Base-by-base conservation (phyloP, 1,139 yeast species). In the Blastobotrys apis region DNA sequence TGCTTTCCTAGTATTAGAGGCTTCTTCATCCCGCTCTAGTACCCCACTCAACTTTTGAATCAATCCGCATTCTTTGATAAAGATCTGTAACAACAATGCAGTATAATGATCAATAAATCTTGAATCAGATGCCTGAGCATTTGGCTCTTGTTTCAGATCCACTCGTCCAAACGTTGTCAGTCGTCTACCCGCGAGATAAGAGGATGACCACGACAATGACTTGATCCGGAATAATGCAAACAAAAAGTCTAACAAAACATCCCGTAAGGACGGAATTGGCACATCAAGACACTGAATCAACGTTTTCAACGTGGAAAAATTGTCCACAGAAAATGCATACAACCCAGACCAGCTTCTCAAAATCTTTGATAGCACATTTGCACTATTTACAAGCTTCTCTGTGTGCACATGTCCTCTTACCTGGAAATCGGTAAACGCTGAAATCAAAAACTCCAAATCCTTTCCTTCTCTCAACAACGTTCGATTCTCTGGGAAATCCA, bases 331-430 rank as follows among this genome's bases (percentile, higher is more conserved):
- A 54, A 82, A 76, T 6, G 84, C 76, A 52, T 84, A 73, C 10
- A 88, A 60, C 0, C 98, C 98, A 16, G 84, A 74, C 79, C 94
- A 84, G 38, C 80, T 75, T 50, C 85, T 83, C 41, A 92, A 64
- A 23, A 86, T 65, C 2, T 75, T 63, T 0, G 85, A 68, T 3
- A 90, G 63, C 10, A 86, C 69, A 38, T 76, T 72, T 0, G 92
- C 77, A n/a, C 80, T 68, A 51, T 74, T 75, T 48, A 81, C 83
- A 26, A 86, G 65, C 52, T 72, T 77, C 25, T 80, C 84, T 2
- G 68, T 63, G 47, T 71, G 73, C 22, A 69, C 63, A 48, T 73
- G 74, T 19, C 70, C 71, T 48, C 67, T 69, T 6, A 69, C 62
- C 31, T 74, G 75, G 17, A 71, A 65, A 40, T 79, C 85, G 15